These are phyloP conservation scores for Verticillium albo-atrum DNA, from an alignment of 2,329 filamentous ascomycete genomes.

Conservation along the genomic window DNA sequence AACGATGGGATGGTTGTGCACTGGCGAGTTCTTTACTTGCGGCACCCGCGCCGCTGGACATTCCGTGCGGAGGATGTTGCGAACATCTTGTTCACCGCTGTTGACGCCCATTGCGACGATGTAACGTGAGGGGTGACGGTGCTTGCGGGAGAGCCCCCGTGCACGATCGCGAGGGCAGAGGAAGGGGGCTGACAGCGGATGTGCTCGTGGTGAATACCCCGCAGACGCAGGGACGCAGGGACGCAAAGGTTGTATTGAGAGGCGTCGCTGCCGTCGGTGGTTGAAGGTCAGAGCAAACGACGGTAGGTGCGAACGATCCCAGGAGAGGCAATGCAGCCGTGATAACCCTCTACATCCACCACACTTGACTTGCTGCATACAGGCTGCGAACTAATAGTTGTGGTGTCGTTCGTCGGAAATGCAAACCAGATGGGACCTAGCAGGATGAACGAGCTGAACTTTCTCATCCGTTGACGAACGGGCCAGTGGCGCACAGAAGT, in stretches of 20 bases:
- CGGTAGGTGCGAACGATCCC: background rate
- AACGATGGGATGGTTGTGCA: background rate
- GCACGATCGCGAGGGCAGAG: background rate
- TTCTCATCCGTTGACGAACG: background rate
- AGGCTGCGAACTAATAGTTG: too few relatives aligned
- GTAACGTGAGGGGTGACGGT: background rate
- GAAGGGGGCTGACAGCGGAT: background rate
- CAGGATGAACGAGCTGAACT: background rate
- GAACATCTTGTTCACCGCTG: background rate
- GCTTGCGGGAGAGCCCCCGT: background rate
- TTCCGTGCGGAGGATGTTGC: background rate
- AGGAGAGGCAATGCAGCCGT: background rate
- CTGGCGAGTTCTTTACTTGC: background rate
- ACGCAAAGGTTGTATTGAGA: background rate
- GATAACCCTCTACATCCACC: background rate
- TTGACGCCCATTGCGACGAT: background rate
- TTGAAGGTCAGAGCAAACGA: background rate
- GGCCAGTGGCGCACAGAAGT: background rate
- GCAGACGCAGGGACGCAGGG: background rate
- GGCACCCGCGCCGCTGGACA: background rate
- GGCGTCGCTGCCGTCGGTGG: background rate
- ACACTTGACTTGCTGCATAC: too few relatives aligned
- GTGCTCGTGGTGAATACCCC: background rate
- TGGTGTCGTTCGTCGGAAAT: background rate
- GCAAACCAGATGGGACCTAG: background rate